Evolutionary conservation across 768 basidiomycete species (phyloP), one percentile per base, ranked within the genome.

Genomic region (Lactarius indigo): DNA sequence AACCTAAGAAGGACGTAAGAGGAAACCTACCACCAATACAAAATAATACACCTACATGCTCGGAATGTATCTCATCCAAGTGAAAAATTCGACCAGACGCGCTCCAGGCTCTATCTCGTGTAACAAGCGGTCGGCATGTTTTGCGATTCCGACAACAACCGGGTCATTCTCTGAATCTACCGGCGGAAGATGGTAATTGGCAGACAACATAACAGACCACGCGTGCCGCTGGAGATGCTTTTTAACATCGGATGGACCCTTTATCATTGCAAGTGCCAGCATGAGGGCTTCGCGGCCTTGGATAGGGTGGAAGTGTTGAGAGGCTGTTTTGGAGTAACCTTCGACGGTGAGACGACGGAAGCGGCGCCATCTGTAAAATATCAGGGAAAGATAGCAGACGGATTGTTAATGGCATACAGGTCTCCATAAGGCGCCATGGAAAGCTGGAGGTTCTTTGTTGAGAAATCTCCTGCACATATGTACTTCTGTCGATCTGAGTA

Each of bases 221-320:
- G 70, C 64, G 44, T 65, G 54, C 20, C 55, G 55, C 4, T 31
- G 28, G 23, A 80, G 63, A 63, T 76, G 75, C 7, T 72, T 61
- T 3, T 70, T 52, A 6, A 75, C 62, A 12, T 68, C 59, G 0
- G 70, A 68, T 0, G 77, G 76, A 23, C 70, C 62, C 13, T 65
- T 60, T 15, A 76, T 61, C 5, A 81, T 33, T 15, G 74, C 75
- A n/a, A 50, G 23, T 1, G 23, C n/a, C 12, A 26, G 26, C 26
- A 71, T 62, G 12, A 65, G 70, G 3, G 75, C 75, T 70, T 79
- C 76, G 31, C 65, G 59, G 54, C 75, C 73, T 50, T 77, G 73
- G 35, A 76, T 70, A 15, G 70, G 68, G 18, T 69, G 64, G 66
- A 76, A 76, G 13, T 70, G 59, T 47, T 60, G 61, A 33, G 75